Conservation (phyloP, 805 yeast genomes). For the Candida wancherniae region DNA sequence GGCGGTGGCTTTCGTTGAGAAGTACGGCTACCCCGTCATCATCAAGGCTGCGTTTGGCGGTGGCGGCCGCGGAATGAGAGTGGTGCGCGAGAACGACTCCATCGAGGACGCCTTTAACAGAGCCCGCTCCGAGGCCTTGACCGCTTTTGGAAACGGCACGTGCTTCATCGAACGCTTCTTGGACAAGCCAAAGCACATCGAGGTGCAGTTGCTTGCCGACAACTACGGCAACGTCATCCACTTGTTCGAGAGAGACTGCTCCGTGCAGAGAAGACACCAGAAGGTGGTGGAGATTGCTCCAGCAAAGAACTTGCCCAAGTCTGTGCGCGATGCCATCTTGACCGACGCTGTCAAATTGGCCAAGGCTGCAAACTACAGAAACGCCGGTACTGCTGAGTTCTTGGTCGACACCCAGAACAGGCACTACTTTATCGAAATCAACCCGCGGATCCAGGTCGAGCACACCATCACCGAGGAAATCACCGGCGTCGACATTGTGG, state of each 20-base stretch:
- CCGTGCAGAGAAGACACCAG: constrained; percentile 99
- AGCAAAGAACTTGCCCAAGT: constrained; percentile 79
- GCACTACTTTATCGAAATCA: constrained; percentile 96
- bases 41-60: constrained; percentile 99
- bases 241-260: constrained; percentile 95
- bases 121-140: constrained; percentile 89
- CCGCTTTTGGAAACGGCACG: constrained; percentile 98
- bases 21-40: constrained; percentile 93
- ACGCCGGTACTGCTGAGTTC: constrained; percentile 98
- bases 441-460: constrained; percentile 97
- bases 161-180: constrained; percentile 95
- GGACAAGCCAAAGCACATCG: constrained; percentile 95
- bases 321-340: constrained; percentile 86
- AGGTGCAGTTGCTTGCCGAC: constrained; percentile 94
- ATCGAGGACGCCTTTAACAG: constrained; percentile 87
- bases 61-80: constrained; percentile 99
- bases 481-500: constrained; percentile 95
- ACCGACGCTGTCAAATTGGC: constrained; percentile 95
- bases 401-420: constrained; percentile 89
- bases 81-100: constrained; percentile 93
- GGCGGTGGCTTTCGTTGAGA: constrained; percentile 71
- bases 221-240: constrained; percentile 92
- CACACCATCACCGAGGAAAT: constrained; percentile 98
- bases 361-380: constrained; percentile 79
- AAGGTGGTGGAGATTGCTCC: constrained; percentile 99